Evolutionary conservation across 75 land plant species (phyloP), one percentile per base, ranked within the genome.

Genomic region (Cunninghamia lanceolata): DNA sequence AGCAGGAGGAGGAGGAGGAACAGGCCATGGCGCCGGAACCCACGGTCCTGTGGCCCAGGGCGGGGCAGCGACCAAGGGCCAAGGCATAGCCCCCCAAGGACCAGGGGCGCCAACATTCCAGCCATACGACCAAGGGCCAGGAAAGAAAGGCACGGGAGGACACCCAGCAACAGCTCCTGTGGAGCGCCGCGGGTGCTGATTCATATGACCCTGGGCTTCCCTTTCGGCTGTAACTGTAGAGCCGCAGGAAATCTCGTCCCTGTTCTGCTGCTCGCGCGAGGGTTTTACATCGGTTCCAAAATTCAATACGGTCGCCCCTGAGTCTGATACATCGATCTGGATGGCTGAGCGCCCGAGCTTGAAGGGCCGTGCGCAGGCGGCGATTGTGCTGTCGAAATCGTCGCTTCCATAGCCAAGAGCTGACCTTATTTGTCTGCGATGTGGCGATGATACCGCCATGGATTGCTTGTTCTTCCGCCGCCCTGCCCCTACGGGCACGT

Each of bases 401-500:
- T 79, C 86, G 17, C 32, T 47, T 28, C 46, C 86, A 36, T 54
- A 50, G 9, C 80, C 70, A 0, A 42, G 77, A 15, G 30, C 21
- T 32, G 73, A 35, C 28, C 43, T 74, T 7, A 86, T 68, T 38
- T 88, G 91, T 4, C 87, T 87, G 45, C 84, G 84, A 46, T 80
- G 86, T 28, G 39, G 17, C 2, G 80, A 10, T 0, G 79, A 76
- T 2, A 34, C 30, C 28, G 56, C 30, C 9, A 43, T 30, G 17
- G 90, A 85, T 43, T 63, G 87, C 87, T 93, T 93, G 89, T 85
- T 94, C 75, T 94, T 94, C 68, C 95, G 95, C 15, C 95, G 89
- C 30, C 95, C 95, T 42, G 95, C 94, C 25, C 95, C 95, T 11
- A 94, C 94, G 11, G 95, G 95, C 7, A 94, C 95, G 68, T 94